phyloP scores from a whole-genome alignment of 805 yeast genomes.

The Zygotorulaspora danielsina region DNA sequence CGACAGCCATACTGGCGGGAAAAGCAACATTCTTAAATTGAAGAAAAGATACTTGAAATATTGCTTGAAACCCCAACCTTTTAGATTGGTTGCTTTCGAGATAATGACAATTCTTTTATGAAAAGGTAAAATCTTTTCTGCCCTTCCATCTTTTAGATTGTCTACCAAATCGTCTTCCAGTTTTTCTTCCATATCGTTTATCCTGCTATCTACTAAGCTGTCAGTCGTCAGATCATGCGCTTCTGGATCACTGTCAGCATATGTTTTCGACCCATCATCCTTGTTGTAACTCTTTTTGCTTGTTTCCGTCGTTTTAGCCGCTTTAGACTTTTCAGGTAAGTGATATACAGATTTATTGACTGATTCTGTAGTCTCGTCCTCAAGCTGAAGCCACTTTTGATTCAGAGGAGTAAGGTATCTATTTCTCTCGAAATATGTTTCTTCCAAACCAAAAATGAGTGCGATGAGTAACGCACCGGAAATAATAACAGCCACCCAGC shows the following conservation, averaged over 20 bases:
- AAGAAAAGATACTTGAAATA: constrained; percentile 49
- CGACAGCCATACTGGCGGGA: constrained; percentile 61
- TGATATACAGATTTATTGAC: constrained; percentile 2
- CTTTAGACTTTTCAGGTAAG: constrained; percentile 1
- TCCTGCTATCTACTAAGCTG: background rate
- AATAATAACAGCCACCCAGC: constrained; percentile 60
- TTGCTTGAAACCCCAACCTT: constrained; percentile 64
- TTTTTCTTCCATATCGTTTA: constrained; percentile 4
- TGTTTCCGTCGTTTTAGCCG: constrained; percentile 4
- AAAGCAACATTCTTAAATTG: constrained; percentile 53
- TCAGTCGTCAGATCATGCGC: background rate
- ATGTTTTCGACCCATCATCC: background rate
- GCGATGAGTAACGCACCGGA: constrained; percentile 55
- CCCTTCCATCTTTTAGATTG: constrained; percentile 38
- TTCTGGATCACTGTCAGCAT: constrained; percentile 1
- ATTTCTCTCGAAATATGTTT: constrained; percentile 61
- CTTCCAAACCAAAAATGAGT: constrained; percentile 60
- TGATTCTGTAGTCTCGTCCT: constrained; percentile 3
- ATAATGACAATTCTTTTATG: constrained; percentile 45
- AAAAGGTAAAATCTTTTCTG: constrained; percentile 42
- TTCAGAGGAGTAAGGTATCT: constrained; percentile 37
- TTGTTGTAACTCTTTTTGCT: constrained; percentile 3
- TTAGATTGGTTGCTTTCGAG: constrained; percentile 55
- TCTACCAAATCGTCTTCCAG: constrained; percentile 17
- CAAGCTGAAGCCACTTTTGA: background rate